A percentile compares a stretch with the other conserved stretches of the same genome.
These are phyloP conservation scores for Phalaenopsis hybrid DNA, from an alignment of 116 monocot species.

Conservation along the genomic window DNA sequence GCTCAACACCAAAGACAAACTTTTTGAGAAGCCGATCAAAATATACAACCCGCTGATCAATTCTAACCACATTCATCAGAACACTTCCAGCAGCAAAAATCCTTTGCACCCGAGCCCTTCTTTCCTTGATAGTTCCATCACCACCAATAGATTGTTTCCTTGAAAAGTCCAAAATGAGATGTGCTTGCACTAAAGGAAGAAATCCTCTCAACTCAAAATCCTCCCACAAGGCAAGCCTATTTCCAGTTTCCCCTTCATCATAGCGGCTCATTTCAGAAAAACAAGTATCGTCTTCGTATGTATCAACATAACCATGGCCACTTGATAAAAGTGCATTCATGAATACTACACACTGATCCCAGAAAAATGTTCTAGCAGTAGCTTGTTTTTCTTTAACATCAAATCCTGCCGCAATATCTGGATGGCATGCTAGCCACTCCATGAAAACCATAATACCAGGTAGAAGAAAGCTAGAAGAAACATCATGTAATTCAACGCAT, in stretches of 20 bases:
- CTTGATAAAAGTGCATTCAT: conserved; percentile 66
- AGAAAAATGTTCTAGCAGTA: conserved; percentile 66
- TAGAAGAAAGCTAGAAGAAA: conserved; percentile 66
- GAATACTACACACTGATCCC: conserved; percentile 66
- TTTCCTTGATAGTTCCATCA: conserved; percentile 61
- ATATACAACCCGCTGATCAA: conserved; percentile 53
- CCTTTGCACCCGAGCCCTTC: conserved; percentile 65
- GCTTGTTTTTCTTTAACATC: conserved; percentile 72
- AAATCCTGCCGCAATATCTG: conserved; percentile 50
- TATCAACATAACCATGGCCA: conserved; percentile 38
- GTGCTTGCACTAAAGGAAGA: conserved; percentile 70
- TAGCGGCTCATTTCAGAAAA: conserved; percentile 66
- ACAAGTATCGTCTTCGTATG: conserved; percentile 62
- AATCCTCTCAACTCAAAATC: conserved; percentile 97
- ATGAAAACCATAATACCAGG: conserved; percentile 77
- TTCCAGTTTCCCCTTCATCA: conserved; percentile 78
- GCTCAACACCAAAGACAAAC: conserved; percentile 47
- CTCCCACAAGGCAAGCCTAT: conserved; percentile 83
- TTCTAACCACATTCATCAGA: conserved; percentile 46
- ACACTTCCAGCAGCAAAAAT: conserved; percentile 73
- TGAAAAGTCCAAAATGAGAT: conserved; percentile 89
- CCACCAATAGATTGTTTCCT: conserved; percentile 42
- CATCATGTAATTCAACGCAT: conserved; percentile 54
- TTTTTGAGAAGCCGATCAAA: conserved; percentile 57
- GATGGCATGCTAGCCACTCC: conserved; percentile 89